Conservation (phyloP, 352 stramenopile genomes). For the Pythium sukuiense region DNA sequence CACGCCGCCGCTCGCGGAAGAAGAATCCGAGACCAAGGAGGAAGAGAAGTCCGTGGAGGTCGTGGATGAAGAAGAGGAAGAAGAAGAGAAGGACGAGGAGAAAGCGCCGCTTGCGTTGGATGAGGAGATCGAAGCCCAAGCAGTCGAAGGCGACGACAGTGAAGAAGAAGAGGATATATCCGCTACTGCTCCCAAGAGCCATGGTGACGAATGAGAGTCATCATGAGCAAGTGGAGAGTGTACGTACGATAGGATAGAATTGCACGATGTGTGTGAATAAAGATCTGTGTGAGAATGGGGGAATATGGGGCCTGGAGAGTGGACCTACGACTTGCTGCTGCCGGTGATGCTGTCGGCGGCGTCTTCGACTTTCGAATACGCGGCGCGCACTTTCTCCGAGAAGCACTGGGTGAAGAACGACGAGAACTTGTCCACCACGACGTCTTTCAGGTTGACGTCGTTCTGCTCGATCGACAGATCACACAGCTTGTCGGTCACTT, state of each 20-base stretch:
- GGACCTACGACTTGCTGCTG: slow-evolving; percentile 2
- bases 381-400: slow-evolving; percentile 54
- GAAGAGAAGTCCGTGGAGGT: background rate
- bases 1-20: slow-evolving; percentile 18
- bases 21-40: slow-evolving; percentile 25
- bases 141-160: background rate
- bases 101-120: background rate
- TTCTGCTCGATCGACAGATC: slow-evolving; percentile 77
- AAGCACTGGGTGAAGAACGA: slow-evolving; percentile 79
- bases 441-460: slow-evolving; percentile 71
- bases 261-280: slow-evolving; percentile 17
- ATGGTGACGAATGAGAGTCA: background rate
- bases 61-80: background rate
- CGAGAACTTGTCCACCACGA: slow-evolving; percentile 62
- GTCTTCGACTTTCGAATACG: slow-evolving; percentile 71
- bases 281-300: background rate
- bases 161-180: background rate
- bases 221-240: background rate
- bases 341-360: slow-evolving; percentile 15
- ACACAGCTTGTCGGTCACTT: slow-evolving; percentile 69
- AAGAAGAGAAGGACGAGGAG: background rate
- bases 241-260: slow-evolving; percentile 4
- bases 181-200: background rate
- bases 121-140: background rate
- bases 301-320: background rate